Evolutionary conservation across 2,329 filamentous ascomycete species (phyloP).

Genomic region (Ceratocystis variospora): DNA sequence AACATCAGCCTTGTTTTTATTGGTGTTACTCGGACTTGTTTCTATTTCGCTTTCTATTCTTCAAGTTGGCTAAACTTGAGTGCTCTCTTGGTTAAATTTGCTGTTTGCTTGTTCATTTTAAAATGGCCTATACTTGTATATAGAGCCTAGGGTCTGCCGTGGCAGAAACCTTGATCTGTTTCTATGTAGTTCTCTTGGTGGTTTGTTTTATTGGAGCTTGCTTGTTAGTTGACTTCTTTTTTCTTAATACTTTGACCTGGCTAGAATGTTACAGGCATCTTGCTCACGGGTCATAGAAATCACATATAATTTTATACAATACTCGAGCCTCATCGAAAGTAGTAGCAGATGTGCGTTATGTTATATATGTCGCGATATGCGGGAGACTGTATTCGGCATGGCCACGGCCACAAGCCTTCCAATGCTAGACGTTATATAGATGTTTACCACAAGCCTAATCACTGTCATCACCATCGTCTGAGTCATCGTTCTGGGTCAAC

Average conservation of each 20-base stretch:
- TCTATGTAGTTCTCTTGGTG: background rate
- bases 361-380: background rate
- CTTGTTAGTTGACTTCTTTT: background rate
- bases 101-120: background rate
- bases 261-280: background rate
- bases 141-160: background rate
- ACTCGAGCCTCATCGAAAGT: background rate
- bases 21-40: background rate
- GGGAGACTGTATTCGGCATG: background rate
- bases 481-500: slow-evolving; percentile 46
- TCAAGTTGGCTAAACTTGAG: background rate
- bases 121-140: slow-evolving; percentile 4
- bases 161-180: background rate
- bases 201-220: background rate
- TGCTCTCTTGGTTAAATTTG: background rate
- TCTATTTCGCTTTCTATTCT: background rate
- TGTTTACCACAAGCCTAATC: slow-evolving; percentile 28
- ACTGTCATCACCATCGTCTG: slow-evolving; percentile 46
- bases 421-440: background rate
- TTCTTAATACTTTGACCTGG: background rate
- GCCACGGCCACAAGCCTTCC: too few species aligned
- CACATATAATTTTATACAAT: too few species aligned
- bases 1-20: slow-evolving; percentile 1
- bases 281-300: background rate
- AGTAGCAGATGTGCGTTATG: background rate